Conservation (phyloP, 1,139 yeast genomes). For the Kurtzmaniella natalensis region DNA sequence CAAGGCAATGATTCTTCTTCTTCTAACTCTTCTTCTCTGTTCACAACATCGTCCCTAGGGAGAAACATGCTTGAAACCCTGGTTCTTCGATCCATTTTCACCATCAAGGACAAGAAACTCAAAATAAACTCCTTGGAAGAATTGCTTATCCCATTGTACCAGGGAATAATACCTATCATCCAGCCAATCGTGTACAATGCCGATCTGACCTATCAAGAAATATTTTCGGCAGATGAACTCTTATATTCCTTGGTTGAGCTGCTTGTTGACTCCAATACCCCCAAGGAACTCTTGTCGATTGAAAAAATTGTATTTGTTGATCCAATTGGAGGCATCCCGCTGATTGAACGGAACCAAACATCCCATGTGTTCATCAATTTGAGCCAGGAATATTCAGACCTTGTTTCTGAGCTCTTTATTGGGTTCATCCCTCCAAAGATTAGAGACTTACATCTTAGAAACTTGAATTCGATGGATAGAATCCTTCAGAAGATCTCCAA, state of each 20-base stretch:
- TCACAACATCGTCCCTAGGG: too few relatives aligned
- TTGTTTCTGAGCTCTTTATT: constrained; percentile 56
- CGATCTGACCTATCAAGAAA: constrained; percentile 24
- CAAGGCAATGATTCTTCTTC: too few relatives aligned
- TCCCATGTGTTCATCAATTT: constrained; percentile 87
- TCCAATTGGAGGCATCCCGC: constrained; percentile 84
- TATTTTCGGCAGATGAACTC: constrained; percentile 31
- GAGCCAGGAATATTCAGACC: constrained; percentile 72
- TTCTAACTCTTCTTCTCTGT: background rate
- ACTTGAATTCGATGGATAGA: constrained; percentile 51
- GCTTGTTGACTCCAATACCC: constrained; percentile 15
- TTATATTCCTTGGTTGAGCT: constrained; percentile 24
- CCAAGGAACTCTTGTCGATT: constrained; percentile 42
- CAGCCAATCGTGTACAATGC: constrained; percentile 53
- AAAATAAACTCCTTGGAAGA: constrained; percentile 27
- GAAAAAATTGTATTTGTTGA: constrained; percentile 83
- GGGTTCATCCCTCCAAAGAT: constrained; percentile 44
- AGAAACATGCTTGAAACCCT: constrained; percentile 12
- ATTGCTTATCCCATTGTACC: constrained; percentile 39
- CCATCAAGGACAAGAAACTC: constrained; percentile 11
- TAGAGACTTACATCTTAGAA: constrained; percentile 50
- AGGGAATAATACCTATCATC: constrained; percentile 53
- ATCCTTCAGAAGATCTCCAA: constrained; percentile 27
- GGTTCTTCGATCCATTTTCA: constrained; percentile 27
- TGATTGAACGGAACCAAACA: constrained; percentile 72